Evolutionary conservation across 345 rosid species (phyloP).

Genomic region (Gossypioides kirkii): DNA sequence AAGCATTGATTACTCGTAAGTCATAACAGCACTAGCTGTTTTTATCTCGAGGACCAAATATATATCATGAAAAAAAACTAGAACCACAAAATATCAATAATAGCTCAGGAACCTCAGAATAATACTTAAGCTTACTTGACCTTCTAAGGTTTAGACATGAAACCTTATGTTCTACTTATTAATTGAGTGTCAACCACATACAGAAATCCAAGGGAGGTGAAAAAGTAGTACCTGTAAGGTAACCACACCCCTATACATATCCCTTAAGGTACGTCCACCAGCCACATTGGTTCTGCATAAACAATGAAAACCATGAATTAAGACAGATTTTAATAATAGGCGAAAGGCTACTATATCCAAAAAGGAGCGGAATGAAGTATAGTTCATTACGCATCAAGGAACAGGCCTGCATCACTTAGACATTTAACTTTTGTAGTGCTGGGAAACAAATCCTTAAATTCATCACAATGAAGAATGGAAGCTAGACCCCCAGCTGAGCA

Average conservation of each 20-base stretch:
- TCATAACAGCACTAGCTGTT: background rate
- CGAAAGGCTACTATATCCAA: background rate
- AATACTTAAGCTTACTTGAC: background rate
- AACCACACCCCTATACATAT: constrained; percentile 65
- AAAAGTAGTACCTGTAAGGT: constrained; percentile 55
- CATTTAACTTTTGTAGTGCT: constrained; percentile 72
- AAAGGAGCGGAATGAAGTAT: constrained; percentile 8
- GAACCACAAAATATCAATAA: background rate
- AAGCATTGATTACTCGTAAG: background rate
- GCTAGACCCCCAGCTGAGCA: constrained; percentile 95
- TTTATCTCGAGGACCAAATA: background rate
- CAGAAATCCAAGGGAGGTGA: background rate
- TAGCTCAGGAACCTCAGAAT: background rate
- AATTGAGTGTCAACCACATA: background rate
- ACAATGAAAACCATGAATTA: background rate
- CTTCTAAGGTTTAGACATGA: background rate
- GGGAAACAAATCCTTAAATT: constrained; percentile 54
- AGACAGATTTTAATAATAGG: background rate
- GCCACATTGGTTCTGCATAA: constrained; percentile 67
- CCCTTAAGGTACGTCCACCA: constrained; percentile 67
- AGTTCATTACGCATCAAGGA: constrained; percentile 72
- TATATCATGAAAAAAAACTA: too few species aligned
- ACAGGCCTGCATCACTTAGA: constrained; percentile 90
- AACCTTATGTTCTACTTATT: background rate
- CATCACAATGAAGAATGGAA: constrained; percentile 79